Evolutionary conservation across 2,329 filamentous ascomycete genomes (phyloP), one percentile per base, ranked within the genome.

Genomic region (Ascochyta lentis): DNA sequence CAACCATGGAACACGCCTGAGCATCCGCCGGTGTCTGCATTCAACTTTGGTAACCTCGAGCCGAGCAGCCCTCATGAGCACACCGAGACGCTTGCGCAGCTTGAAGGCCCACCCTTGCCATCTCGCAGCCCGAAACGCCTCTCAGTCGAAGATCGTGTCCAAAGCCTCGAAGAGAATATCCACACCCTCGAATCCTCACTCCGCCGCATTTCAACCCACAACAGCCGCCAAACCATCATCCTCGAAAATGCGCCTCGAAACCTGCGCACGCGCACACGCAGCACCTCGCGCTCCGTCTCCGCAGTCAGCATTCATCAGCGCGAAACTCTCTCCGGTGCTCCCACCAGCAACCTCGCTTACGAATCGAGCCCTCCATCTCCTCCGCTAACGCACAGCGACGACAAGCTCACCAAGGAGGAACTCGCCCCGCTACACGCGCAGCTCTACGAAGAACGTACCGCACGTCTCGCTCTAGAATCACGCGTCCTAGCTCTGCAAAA

Each of bases 181-280:
- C 65, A 66, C 1, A 61, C 57, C 9, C 64, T 76, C 12, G 71
- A 74, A 47, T 59, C 61, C 2, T 71, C 71, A 1, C 58, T 76
- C 8, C 71, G 65, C 34, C 69, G 70, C 24, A 54, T 76, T 22
- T 71, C 71, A 9, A 67, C 69, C 7, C 70, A 68, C 56, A 73
- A 59, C 53, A 72, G 72, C 40, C 70, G 70, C 4, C 72, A 76
- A 56, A 76, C 73, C 46, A 74, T 77, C 53, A 74, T 77, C 35
- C 68, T 77, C 9, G 72, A 75, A 43, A 73, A 72, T 22, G 68
- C 72, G 33, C 73, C 74, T 4, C 70, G 68, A 40, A 72, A 66
- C 13, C 63, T 71, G 1, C 67, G 71, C 9, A 66, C 70, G 4
- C 63, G 74, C 4, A 68, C 74, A 24, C 56, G 69, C 23, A 73